phyloP scores from a whole-genome alignment of 2,329 filamentous ascomycete genomes.

The Exserohilum turcica region DNA sequence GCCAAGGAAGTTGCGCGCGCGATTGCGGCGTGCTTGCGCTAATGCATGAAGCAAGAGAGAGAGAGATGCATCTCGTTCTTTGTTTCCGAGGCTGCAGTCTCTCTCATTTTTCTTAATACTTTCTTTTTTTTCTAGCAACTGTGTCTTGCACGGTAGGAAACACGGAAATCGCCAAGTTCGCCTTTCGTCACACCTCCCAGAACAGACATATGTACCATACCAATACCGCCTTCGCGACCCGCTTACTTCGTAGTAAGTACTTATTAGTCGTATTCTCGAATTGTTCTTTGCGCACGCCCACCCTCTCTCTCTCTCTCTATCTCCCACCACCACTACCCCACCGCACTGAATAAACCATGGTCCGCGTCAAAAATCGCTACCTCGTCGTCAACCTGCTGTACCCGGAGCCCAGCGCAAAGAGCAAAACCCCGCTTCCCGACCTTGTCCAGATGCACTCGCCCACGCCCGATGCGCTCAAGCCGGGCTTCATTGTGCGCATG shows the following conservation, averaged over 20 bases:
- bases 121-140: too few relatives aligned
- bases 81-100: too few relatives aligned
- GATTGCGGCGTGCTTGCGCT: slow-evolving; percentile 3
- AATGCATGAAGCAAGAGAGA: slow-evolving; percentile 14
- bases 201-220: too few relatives aligned
- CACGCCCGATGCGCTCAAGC: slow-evolving; percentile 72
- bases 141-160: neutral
- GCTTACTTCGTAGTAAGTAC: too few relatives aligned
- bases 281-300: neutral
- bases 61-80: slow-evolving; percentile 1
- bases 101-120: neutral
- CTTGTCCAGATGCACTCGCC: slow-evolving; percentile 79
- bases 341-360: slow-evolving; percentile 64
- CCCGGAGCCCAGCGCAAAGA: slow-evolving; percentile 59
- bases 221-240: too few relatives aligned
- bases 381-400: slow-evolving; percentile 94
- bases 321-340: neutral
- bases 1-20: slow-evolving; percentile 16
- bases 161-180: neutral
- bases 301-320: neutral
- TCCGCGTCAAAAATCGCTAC: slow-evolving; percentile 95
- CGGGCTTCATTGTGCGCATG: slow-evolving; percentile 67
- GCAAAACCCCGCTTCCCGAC: slow-evolving; percentile 55
- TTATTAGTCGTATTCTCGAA: neutral
- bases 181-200: too few relatives aligned